Evolutionary conservation across 106 monocot species (phyloP), one percentile per base, ranked within the genome.

Genomic region (Apostasia ramifera): DNA sequence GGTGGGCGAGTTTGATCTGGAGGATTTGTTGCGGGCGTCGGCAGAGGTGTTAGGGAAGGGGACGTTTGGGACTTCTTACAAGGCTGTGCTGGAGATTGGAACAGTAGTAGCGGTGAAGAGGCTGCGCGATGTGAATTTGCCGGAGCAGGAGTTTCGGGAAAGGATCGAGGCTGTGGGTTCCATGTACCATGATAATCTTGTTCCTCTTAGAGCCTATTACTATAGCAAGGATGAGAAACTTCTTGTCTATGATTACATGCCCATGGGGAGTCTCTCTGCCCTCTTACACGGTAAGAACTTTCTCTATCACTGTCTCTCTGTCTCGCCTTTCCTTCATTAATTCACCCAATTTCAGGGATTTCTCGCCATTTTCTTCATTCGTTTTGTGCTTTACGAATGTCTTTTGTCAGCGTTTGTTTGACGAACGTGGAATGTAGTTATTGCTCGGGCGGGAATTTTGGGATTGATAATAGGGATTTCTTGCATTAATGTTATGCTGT

Each of bases 41-140:
- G 76, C 76, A 15, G 76, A 76, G 69, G 76, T 76, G 13, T 44
- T 76, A 61, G 76, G 76, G 44, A 76, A 76, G 54, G 76, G 76
- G 3, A 69, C 69, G 37, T 69, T 61, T 54, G 76, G 76, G 60
- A 76, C 76, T n/a, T 12, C 75, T 0, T 76, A 76, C 76, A 76
- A 76, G 62, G 76, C 76, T 14, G 51, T 76, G 69, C 50, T 76
- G 53, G 76, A 76, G 61, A 54, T 60, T 13, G 76, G 76, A 12
- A 51, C 44, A 5, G 61, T 59, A 52, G 76, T 69, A 61, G 76
- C 76, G 14, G 76, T 76, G 69, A 76, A 76, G 69, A 41, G 76
- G 61, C 51, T 76, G 59, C 68, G 61, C 61, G 76, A 76, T 52
- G 69, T 76, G 42, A 69, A 62, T 37, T 38, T 76, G 53, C 13